phyloP scores from a whole-genome alignment of 345 rosid species.

The Rhizophora apiculata region DNA sequence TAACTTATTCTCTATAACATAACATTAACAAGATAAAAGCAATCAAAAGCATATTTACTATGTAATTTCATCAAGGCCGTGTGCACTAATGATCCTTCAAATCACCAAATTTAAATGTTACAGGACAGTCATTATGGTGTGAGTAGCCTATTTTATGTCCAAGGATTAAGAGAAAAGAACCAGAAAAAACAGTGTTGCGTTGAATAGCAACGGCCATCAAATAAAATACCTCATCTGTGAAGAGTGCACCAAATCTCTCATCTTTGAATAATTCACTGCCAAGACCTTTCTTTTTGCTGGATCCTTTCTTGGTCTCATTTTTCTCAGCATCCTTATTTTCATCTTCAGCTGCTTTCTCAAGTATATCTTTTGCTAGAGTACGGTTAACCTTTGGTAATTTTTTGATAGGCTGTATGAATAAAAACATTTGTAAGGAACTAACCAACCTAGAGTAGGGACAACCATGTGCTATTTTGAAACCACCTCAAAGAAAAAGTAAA shows the following conservation, averaged over 20 bases:
- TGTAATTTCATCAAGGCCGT: no score
- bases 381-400: slow-evolving; percentile 77
- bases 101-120: no score
- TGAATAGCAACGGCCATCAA: not conserved
- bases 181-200: no score
- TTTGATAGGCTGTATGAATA: slow-evolving; percentile 50
- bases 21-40: no score
- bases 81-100: no score
- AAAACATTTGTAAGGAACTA: slow-evolving; percentile 1
- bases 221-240: slow-evolving; percentile 54
- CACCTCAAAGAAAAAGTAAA: not conserved
- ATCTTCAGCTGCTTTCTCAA: slow-evolving; percentile 49
- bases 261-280: slow-evolving; percentile 46
- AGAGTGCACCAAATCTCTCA: slow-evolving; percentile 51
- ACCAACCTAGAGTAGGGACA: slow-evolving; percentile 2
- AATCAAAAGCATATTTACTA: no score
- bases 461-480: not conserved
- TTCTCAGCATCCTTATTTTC: slow-evolving; percentile 45
- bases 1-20: no score
- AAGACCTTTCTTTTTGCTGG: slow-evolving; percentile 73
- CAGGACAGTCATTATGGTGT: no score
- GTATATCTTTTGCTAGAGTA: slow-evolving; percentile 53
- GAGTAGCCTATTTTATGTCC: not conserved
- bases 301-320: slow-evolving; percentile 53
- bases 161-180: not conserved